Evolutionary conservation across 257 asterid genomes (phyloP).

Genomic region (Agastache rugosa): DNA sequence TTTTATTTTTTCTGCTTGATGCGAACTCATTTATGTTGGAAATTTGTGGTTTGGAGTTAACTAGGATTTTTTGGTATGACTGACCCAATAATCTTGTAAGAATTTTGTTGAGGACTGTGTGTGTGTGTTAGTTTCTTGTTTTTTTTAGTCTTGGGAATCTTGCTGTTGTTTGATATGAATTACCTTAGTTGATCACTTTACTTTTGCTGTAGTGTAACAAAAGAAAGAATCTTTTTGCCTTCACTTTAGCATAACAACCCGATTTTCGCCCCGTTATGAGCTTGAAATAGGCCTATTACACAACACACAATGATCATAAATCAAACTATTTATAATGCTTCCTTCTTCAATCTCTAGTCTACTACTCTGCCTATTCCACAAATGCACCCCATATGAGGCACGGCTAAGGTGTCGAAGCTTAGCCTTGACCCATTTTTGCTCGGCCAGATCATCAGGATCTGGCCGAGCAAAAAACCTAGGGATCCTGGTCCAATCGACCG

Average conservation of each 20-base stretch:
- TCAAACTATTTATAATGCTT: slow-evolving; percentile 59
- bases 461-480: slow-evolving; percentile 46
- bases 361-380: slow-evolving; percentile 74
- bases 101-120: background rate
- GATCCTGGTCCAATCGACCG: slow-evolving; percentile 65
- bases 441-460: background rate
- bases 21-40: background rate
- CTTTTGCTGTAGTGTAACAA: background rate
- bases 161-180: background rate
- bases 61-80: background rate
- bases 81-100: background rate
- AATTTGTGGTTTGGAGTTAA: background rate
- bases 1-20: background rate
- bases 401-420: slow-evolving; percentile 46
- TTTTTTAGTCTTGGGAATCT: background rate
- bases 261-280: slow-evolving; percentile 8
- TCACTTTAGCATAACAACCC: no score
- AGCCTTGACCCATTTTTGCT: slow-evolving; percentile 50
- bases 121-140: no score
- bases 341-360: slow-evolving; percentile 63
- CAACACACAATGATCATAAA: slow-evolving; percentile 57
- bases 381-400: slow-evolving; percentile 63
- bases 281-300: slow-evolving; percentile 42
- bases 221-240: no score
- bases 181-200: background rate